These are phyloP conservation scores for Wickerhamomyces strasburgensis DNA, from an alignment of 805 yeast genomes.

Conservation along the genomic window DNA sequence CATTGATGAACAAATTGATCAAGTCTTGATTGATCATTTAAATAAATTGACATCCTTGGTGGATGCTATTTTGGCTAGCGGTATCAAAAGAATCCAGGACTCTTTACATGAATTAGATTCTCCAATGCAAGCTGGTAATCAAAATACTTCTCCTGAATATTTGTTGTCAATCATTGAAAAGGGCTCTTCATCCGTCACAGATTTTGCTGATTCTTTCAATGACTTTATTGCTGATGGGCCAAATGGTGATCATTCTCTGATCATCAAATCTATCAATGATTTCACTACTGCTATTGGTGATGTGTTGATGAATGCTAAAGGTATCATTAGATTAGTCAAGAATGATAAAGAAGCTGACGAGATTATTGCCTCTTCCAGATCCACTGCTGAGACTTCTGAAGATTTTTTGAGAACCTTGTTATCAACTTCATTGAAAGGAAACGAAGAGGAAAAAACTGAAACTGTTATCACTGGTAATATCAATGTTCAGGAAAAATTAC, in stretches of 20 bases:
- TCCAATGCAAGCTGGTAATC: conserved; percentile 79
- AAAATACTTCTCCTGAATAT: conserved; percentile 67
- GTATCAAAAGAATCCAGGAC: conserved; percentile 70
- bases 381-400: conserved; percentile 57
- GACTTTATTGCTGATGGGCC: conserved; percentile 73
- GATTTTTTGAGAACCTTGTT: conserved; percentile 55
- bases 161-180: conserved; percentile 65
- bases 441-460: conserved; percentile 67
- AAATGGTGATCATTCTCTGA: conserved; percentile 52
- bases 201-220: conserved; percentile 74
- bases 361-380: conserved; percentile 43
- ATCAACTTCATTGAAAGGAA: conserved; percentile 44
- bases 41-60: conserved; percentile 49
- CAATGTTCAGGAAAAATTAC: conserved; percentile 67
- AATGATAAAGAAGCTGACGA: conserved; percentile 49
- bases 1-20: conserved; percentile 55
- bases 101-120: conserved; percentile 64
- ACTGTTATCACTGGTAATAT: conserved; percentile 71
- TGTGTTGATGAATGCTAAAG: conserved; percentile 62
- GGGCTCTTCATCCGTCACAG: conserved; percentile 66
- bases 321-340: conserved; percentile 52
- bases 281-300: conserved; percentile 61
- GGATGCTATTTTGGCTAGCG: conserved; percentile 67
- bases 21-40: conserved; percentile 42
- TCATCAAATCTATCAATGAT: conserved; percentile 58